A percentile compares a stretch with the other conserved stretches of the same genome.
Conservation (phyloP, 306 rosid species). For the Myrica gale region DNA sequence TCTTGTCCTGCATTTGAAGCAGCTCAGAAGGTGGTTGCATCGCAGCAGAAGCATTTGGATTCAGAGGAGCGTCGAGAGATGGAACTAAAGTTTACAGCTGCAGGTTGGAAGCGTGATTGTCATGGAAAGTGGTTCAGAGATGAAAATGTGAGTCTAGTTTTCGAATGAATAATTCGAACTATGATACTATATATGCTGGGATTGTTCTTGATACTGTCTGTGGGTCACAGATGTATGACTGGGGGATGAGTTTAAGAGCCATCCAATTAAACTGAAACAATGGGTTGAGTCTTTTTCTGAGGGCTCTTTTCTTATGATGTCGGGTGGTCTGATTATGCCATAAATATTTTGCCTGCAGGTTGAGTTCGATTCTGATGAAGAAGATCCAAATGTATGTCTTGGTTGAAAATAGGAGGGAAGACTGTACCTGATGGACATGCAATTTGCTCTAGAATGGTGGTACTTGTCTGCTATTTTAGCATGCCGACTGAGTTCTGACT, state of each 20-base stretch:
- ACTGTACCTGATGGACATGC: conserved; percentile 14
- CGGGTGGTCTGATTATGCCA: not conserved
- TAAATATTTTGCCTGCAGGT: conserved; percentile 29
- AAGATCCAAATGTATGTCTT: conserved; percentile 47
- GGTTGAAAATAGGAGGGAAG: conserved; percentile 33
- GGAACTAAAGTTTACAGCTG: conserved; percentile 46
- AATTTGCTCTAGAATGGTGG: not conserved
- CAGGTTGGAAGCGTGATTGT: conserved; percentile 49
- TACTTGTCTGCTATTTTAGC: not conserved
- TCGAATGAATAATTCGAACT: not conserved
- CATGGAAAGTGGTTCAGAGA: conserved; percentile 44
- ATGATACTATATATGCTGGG: not conserved
- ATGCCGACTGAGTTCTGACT: not conserved
- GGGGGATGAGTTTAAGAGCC: conserved; percentile 1
- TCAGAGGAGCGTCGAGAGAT: conserved; percentile 35
- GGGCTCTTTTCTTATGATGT: not conserved
- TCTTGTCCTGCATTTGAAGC: conserved; percentile 12
- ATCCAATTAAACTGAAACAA: not conserved
- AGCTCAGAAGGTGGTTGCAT: conserved; percentile 12
- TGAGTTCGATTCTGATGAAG: conserved; percentile 51
- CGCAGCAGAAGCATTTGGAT: conserved; percentile 27
- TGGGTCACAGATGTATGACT: not conserved
- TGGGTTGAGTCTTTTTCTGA: not conserved
- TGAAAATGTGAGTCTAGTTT: conserved; percentile 38
- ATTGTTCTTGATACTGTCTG: not conserved